phyloP scores from a whole-genome alignment of 2,329 filamentous ascomycete species.

The Colletotrichum australisinense region DNA sequence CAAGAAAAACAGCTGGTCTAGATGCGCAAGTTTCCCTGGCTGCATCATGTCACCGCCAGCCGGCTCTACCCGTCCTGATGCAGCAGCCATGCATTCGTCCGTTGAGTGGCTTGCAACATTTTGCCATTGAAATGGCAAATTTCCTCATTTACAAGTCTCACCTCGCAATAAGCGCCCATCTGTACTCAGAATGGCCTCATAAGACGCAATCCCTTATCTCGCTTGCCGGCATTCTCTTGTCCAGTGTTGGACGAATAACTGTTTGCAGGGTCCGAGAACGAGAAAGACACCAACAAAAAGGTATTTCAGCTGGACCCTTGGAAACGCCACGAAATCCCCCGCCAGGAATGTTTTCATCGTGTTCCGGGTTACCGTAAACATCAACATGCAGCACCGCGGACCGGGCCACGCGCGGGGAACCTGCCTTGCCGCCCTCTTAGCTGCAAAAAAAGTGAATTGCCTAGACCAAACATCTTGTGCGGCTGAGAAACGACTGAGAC shows the following conservation, averaged over 20 bases:
- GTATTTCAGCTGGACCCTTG: background rate
- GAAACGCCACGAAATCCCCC: background rate
- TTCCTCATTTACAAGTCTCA: background rate
- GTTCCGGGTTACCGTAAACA: background rate
- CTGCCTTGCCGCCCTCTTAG: background rate
- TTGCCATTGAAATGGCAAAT: background rate
- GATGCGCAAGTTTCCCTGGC: background rate
- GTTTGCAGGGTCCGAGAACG: background rate
- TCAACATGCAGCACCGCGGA: background rate
- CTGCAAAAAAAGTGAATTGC: background rate
- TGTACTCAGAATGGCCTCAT: background rate
- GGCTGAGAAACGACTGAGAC: background rate
- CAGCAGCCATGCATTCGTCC: background rate
- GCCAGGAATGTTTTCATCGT: background rate
- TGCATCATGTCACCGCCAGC: background rate
- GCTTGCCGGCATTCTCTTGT: background rate
- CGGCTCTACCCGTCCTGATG: background rate
- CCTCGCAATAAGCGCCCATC: background rate
- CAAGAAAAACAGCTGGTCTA: background rate
- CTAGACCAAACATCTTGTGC: background rate
- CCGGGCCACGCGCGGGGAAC: background rate
- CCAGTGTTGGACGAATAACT: background rate
- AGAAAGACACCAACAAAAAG: background rate
- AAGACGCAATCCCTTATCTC: background rate
- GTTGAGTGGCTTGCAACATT: background rate